Conservation (phyloP, 2,329 filamentous ascomycete species). For the Delphinella strobiligena region DNA sequence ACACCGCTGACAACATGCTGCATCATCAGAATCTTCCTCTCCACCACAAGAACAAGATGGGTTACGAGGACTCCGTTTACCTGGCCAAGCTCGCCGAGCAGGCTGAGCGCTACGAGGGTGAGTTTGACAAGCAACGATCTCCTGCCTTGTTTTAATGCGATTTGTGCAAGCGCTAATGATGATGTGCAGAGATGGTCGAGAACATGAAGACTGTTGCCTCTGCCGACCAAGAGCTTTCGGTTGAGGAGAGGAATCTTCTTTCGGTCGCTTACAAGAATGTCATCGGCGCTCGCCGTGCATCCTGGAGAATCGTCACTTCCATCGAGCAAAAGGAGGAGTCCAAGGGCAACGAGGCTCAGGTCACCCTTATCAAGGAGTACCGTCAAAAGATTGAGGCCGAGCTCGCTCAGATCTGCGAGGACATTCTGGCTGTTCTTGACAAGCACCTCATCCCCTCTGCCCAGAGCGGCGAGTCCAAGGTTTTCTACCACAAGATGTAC, state of each 20-base stretch:
- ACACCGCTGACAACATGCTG: conserved; percentile 7
- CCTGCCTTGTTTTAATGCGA: not conserved
- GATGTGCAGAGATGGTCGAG: conserved; percentile 81
- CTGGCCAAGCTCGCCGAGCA: conserved; percentile 99
- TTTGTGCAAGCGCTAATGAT: conserved; percentile 1
- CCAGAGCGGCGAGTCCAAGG: conserved; percentile 93
- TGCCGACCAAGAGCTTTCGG: conserved; percentile 53
- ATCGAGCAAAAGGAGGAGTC: conserved; percentile 99
- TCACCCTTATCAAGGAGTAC: conserved; percentile 91
- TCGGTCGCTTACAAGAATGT: conserved; percentile 99
- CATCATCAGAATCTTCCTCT: conserved; percentile 6
- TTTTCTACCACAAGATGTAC: conserved; percentile 99
- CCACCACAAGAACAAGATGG: conserved; percentile 57
- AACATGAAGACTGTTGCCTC: conserved; percentile 99
- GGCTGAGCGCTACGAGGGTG: conserved; percentile 99
- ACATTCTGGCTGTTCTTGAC: conserved; percentile 91
- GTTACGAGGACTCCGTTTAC: conserved; percentile 98
- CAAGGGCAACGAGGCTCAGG: conserved; percentile 90
- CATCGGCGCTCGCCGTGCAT: conserved; percentile 89
- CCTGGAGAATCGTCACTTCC: conserved; percentile 95
- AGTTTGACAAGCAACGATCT: conserved; percentile 19
- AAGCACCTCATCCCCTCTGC: conserved; percentile 88
- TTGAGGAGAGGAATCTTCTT: conserved; percentile 94
- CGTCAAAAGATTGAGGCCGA: conserved; percentile 96
- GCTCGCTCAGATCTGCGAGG: conserved; percentile 94